These are phyloP conservation scores for Aureoboletus auriporus DNA, from an alignment of 768 basidiomycete species.

Conservation along the genomic window DNA sequence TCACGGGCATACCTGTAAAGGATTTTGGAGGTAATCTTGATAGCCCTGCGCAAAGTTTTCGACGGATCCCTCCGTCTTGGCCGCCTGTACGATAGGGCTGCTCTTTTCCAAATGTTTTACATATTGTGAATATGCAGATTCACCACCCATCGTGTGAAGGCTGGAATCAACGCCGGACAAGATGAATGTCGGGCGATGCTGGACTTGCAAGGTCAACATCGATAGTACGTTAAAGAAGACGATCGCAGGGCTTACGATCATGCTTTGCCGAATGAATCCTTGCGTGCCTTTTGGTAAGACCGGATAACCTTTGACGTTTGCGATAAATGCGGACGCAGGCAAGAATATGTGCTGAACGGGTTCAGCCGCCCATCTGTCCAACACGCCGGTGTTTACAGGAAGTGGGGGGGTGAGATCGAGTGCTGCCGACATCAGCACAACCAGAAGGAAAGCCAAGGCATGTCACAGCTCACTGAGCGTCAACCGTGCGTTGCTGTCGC, in stretches of 20 bases:
- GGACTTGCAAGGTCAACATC: slow-evolving; percentile 20
- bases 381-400: slow-evolving; percentile 68
- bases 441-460: slow-evolving; percentile 1
- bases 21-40: slow-evolving; percentile 93
- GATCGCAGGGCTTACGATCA: slow-evolving; percentile 57
- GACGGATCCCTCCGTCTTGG: slow-evolving; percentile 65
- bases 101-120: slow-evolving; percentile 78
- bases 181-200: slow-evolving; percentile 87
- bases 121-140: slow-evolving; percentile 87
- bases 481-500: slow-evolving; percentile 74
- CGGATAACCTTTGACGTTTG: slow-evolving; percentile 95
- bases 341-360: slow-evolving; percentile 86
- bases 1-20: slow-evolving; percentile 64
- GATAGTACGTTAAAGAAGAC: slow-evolving; percentile 13
- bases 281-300: slow-evolving; percentile 94
- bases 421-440: slow-evolving; percentile 45
- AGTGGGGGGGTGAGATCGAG: slow-evolving; percentile 89
- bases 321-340: slow-evolving; percentile 88
- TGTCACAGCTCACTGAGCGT: slow-evolving; percentile 67
- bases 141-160: slow-evolving; percentile 77
- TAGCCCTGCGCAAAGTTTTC: slow-evolving; percentile 92
- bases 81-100: slow-evolving; percentile 61
- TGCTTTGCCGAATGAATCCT: slow-evolving; percentile 82
- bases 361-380: slow-evolving; percentile 91
- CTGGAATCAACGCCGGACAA: slow-evolving; percentile 63